phyloP scores from a whole-genome alignment of 2,329 filamentous ascomycete species.

The Tolypocladium album region DNA sequence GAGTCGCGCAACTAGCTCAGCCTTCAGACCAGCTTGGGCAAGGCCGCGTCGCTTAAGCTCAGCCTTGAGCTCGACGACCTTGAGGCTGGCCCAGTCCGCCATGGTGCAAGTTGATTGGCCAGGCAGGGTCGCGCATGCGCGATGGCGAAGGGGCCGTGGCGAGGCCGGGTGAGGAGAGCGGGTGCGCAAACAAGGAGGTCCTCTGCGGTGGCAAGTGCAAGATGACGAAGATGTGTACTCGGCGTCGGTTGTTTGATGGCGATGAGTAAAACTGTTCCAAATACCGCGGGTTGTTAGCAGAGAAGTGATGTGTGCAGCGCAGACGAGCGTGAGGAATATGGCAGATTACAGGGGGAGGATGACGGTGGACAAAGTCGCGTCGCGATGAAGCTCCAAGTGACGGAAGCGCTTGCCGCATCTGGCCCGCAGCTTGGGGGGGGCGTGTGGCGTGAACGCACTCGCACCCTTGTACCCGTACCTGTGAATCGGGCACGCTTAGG shows the following conservation, averaged over 20 bases:
- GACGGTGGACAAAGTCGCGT: not conserved
- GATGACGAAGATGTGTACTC: not conserved
- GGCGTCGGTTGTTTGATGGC: not conserved
- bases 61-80: slow-evolving; percentile 64
- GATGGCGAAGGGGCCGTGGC: not conserved
- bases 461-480: too few species aligned
- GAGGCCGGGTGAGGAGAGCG: not conserved
- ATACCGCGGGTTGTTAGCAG: not conserved
- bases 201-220: not conserved
- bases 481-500: too few species aligned
- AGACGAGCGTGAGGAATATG: not conserved
- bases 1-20: slow-evolving; percentile 59
- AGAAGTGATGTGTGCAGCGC: not conserved
- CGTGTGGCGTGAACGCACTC: not conserved
- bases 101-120: slow-evolving; percentile 18
- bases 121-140: not conserved
- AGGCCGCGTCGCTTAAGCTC: slow-evolving; percentile 67
- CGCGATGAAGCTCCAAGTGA: not conserved
- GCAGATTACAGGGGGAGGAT: too few species aligned
- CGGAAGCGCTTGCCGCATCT: not conserved
- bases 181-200: not conserved
- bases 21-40: slow-evolving; percentile 57
- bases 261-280: not conserved
- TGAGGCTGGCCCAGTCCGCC: slow-evolving; percentile 48
- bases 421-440: not conserved